phyloP scores from a whole-genome alignment of 352 stramenopile species.

The Phytophthora cryptogea region DNA sequence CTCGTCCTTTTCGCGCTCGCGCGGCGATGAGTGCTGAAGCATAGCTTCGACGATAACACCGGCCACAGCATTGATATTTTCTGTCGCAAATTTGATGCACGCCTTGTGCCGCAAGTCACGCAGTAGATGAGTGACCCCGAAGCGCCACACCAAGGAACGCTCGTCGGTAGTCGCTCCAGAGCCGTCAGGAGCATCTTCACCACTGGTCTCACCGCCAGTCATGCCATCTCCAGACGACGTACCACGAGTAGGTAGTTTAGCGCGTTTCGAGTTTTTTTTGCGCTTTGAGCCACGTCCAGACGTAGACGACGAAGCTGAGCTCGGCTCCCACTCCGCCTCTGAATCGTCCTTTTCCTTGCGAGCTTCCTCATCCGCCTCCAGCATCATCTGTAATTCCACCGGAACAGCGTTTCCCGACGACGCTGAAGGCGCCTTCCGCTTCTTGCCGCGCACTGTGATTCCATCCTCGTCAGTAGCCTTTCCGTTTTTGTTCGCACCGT shows the following conservation, averaged over 20 bases:
- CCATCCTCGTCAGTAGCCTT: slow-evolving; percentile 54
- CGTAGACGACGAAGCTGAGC: slow-evolving; percentile 29
- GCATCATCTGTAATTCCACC: slow-evolving; percentile 87
- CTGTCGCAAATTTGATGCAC: slow-evolving; percentile 79
- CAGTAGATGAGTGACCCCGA: slow-evolving; percentile 76
- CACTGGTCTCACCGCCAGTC: slow-evolving; percentile 33
- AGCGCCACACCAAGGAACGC: slow-evolving; percentile 81
- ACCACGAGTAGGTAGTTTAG: slow-evolving; percentile 79
- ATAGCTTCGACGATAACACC: slow-evolving; percentile 81
- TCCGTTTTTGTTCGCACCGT: slow-evolving; percentile 14
- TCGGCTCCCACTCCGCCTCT: slow-evolving; percentile 68
- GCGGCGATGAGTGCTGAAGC: slow-evolving; percentile 79
- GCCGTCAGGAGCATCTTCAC: slow-evolving; percentile 33
- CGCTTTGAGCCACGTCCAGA: slow-evolving; percentile 52
- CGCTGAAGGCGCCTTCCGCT: slow-evolving; percentile 44
- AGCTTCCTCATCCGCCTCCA: slow-evolving; percentile 70
- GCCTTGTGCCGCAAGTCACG: slow-evolving; percentile 80
- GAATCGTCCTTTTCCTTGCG: slow-evolving; percentile 51
- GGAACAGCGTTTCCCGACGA: slow-evolving; percentile 55
- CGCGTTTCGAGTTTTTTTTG: slow-evolving; percentile 72
- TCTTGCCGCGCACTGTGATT: slow-evolving; percentile 78
- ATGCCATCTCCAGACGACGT: slow-evolving; percentile 22
- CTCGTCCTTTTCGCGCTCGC: slow-evolving; percentile 83
- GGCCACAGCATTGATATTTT: slow-evolving; percentile 87
- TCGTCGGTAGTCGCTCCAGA: slow-evolving; percentile 50